phyloP scores from a whole-genome alignment of 139 green algal genomes.

The Chlorella sp. region DNA sequence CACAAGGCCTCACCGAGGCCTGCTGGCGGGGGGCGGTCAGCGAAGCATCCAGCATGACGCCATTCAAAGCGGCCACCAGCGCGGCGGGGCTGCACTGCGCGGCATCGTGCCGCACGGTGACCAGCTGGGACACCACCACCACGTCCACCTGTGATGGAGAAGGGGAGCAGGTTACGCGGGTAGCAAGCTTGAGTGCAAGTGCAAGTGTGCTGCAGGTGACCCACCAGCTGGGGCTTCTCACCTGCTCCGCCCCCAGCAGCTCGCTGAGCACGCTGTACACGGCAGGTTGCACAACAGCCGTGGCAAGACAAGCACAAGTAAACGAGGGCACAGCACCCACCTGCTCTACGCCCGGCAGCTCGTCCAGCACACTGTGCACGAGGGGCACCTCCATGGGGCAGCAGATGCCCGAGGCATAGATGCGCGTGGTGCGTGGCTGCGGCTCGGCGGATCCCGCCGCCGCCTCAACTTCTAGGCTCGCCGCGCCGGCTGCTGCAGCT shows the following conservation, averaged over 20 bases:
- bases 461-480: not conserved
- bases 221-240: not conserved
- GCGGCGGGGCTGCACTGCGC: constrained; percentile 41
- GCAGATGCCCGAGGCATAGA: constrained; percentile 74
- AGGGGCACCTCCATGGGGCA: constrained; percentile 67
- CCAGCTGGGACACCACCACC: constrained; percentile 65
- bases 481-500: not conserved
- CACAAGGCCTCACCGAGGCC: not conserved
- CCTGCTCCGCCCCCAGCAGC: too few species aligned
- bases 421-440: constrained; percentile 33
- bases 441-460: not conserved
- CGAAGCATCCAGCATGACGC: constrained; percentile 63
- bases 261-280: constrained; percentile 32
- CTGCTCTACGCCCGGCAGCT: constrained; percentile 61
- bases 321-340: too few species aligned
- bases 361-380: constrained; percentile 62
- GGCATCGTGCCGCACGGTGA: constrained; percentile 66
- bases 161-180: not conserved
- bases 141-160: not conserved
- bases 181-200: too few species aligned
- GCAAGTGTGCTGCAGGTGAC: too few species aligned
- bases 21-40: constrained; percentile 37
- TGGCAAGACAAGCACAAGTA: too few species aligned
- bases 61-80: constrained; percentile 76
- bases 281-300: constrained; percentile 40